phyloP scores from a whole-genome alignment of 495 filamentous ascomycete genomes.

The Pseudomonodictys pantanalensis region DNA sequence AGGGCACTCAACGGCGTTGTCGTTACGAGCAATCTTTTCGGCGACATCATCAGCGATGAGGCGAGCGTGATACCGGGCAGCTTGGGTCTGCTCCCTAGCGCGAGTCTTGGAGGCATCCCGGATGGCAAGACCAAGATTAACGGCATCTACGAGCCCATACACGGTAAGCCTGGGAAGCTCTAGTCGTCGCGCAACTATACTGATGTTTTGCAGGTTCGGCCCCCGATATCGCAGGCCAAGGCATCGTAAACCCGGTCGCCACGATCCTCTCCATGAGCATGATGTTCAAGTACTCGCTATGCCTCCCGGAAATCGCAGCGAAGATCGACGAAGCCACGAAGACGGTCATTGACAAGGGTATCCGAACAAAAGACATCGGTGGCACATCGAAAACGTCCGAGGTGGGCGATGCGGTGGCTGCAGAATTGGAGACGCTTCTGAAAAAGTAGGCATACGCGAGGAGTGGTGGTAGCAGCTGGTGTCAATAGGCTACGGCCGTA shows the following conservation, averaged over 20 bases:
- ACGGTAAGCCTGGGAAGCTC: conserved; percentile 58
- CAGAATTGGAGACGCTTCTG: conserved; percentile 60
- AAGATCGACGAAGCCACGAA: conserved; percentile 78
- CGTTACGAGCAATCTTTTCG: conserved; percentile 91
- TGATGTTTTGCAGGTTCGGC: conserved; percentile 52
- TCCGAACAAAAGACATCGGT: conserved; percentile 76
- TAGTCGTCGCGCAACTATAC: neutral
- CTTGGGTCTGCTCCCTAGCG: conserved; percentile 85
- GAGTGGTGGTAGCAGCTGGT: no score
- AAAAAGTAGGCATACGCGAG: conserved; percentile 18
- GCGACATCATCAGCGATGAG: conserved; percentile 95
- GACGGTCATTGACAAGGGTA: conserved; percentile 67
- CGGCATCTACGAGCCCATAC: conserved; percentile 97
- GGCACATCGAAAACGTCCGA: conserved; percentile 67
- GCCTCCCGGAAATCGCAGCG: conserved; percentile 66
- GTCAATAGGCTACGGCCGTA: neutral
- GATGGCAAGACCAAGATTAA: conserved; percentile 72
- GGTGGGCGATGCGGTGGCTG: conserved; percentile 77
- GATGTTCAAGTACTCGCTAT: conserved; percentile 87
- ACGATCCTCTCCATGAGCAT: conserved; percentile 84
- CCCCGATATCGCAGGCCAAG: conserved; percentile 78
- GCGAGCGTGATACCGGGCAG: conserved; percentile 92
- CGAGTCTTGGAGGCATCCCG: conserved; percentile 81
- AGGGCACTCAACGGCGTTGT: conserved; percentile 86
- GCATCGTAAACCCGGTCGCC: conserved; percentile 78